Conservation (phyloP, 345 rosid genomes). For the Eucalyptus brandiana region DNA sequence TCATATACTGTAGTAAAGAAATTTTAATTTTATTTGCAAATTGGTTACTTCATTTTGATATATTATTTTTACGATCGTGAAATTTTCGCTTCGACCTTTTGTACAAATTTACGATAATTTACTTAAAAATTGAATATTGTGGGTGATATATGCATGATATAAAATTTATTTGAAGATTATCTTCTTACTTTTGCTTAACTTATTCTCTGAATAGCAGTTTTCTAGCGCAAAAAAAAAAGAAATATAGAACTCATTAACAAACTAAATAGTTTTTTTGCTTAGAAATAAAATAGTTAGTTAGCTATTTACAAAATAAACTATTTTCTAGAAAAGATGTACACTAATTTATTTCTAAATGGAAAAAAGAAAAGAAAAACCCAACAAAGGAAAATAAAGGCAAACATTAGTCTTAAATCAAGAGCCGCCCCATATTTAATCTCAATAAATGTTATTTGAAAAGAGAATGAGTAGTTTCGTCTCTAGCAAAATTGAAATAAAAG, state of each 20-base stretch:
- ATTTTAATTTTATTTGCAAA: background rate
- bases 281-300: background rate
- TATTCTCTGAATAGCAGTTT: too few relatives aligned
- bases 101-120: background rate
- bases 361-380: too few relatives aligned
- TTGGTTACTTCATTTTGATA: background rate
- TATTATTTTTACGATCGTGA: too few relatives aligned
- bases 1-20: background rate
- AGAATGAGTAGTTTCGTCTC: background rate
- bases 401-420: background rate
- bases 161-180: too few relatives aligned
- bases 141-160: fast-evolving
- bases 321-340: background rate
- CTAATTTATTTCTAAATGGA: background rate
- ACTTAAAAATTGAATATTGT: background rate
- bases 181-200: background rate
- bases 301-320: background rate
- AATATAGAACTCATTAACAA: background rate
- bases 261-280: too few relatives aligned
- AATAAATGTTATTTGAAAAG: background rate
- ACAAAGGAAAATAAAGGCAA: too few relatives aligned
- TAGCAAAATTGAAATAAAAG: too few relatives aligned
- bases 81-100: too few relatives aligned
- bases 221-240: background rate
- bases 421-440: background rate